A percentile compares a stretch with the other conserved stretches of the same genome.
These are phyloP conservation scores for Syncephalis fuscata DNA, from an alignment of 371 early-diverging fungal genomes.

Conservation along the genomic window DNA sequence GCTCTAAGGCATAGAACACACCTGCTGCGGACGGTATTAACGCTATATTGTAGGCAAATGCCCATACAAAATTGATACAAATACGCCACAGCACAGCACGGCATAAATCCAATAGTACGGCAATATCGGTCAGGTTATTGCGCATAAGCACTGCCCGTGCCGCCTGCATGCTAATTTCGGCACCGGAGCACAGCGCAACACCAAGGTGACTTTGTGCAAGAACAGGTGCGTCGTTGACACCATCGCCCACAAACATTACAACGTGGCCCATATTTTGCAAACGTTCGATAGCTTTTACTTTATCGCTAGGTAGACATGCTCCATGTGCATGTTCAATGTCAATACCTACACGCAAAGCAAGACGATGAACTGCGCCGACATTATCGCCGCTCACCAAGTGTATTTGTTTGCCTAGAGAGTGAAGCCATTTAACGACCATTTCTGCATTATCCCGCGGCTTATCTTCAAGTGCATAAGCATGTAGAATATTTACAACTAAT, in stretches of 20 bases:
- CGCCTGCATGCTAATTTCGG: constrained; percentile 67
- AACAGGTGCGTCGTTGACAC: constrained; percentile 89
- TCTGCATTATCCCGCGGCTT: too few relatives aligned
- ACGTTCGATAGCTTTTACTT: constrained; percentile 9
- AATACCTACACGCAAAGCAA: too few relatives aligned
- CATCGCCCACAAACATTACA: constrained; percentile 35
- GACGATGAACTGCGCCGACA: too few relatives aligned
- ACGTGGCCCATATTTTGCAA: neutral
- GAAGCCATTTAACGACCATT: too few relatives aligned
- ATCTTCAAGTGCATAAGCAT: too few relatives aligned
- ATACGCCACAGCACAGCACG: constrained; percentile 45
- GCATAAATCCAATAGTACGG: constrained; percentile 44
- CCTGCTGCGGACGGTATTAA: constrained; percentile 76
- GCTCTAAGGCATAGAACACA: constrained; percentile 19
- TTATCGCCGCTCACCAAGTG: too few relatives aligned
- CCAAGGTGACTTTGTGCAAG: constrained; percentile 79
- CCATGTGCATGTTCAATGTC: too few relatives aligned
- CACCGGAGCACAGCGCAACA: constrained; percentile 57
- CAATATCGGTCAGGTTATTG: constrained; percentile 45
- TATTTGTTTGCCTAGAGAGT: too few relatives aligned
- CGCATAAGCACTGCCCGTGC: constrained; percentile 56
- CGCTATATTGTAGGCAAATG: constrained; percentile 54
- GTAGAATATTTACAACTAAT: neutral
- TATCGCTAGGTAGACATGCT: neutral
- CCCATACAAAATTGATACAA: constrained; percentile 63